phyloP scores from a whole-genome alignment of 805 yeast species.

The Metschnikowia anglica region DNA sequence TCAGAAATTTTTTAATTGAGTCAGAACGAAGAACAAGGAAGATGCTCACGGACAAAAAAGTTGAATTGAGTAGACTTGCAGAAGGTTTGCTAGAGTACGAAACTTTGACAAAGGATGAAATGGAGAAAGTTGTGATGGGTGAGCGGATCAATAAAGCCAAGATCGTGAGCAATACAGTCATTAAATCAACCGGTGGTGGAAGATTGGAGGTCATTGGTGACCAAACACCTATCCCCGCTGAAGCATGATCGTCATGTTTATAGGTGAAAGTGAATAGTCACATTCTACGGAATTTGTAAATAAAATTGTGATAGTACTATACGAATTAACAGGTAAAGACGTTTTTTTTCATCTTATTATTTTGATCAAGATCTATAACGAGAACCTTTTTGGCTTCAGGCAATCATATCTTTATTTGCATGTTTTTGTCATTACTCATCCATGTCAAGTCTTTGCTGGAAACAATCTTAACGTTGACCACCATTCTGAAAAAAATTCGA shows the following conservation, averaged over 20 bases:
- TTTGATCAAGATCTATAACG: no score
- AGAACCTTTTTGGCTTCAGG: no score
- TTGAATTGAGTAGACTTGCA: slow-evolving; percentile 83
- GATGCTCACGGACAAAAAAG: slow-evolving; percentile 56
- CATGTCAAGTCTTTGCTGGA: no score
- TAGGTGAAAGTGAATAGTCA: neutral
- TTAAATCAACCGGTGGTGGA: slow-evolving; percentile 23
- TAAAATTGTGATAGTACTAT: neutral
- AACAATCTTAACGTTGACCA: slow-evolving; percentile 12
- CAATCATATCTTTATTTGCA: no score
- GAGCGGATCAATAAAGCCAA: slow-evolving; percentile 69
- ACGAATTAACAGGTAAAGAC: no score
- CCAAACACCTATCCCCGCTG: slow-evolving; percentile 20
- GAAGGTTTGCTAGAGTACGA: slow-evolving; percentile 94
- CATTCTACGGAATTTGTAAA: slow-evolving; percentile 6
- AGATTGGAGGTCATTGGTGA: slow-evolving; percentile 22
- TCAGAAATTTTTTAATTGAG: slow-evolving; percentile 66
- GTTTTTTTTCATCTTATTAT: no score
- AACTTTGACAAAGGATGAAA: slow-evolving; percentile 87
- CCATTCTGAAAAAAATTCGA: slow-evolving; percentile 37
- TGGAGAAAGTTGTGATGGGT: slow-evolving; percentile 81
- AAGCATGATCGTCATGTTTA: slow-evolving; percentile 13
- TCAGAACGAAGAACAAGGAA: slow-evolving; percentile 80
- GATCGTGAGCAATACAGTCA: slow-evolving; percentile 69
- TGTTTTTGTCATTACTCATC: no score